Base-by-base conservation (phyloP, 2,329 filamentous ascomycete genomes). In the Aspergillus sp. region DNA sequence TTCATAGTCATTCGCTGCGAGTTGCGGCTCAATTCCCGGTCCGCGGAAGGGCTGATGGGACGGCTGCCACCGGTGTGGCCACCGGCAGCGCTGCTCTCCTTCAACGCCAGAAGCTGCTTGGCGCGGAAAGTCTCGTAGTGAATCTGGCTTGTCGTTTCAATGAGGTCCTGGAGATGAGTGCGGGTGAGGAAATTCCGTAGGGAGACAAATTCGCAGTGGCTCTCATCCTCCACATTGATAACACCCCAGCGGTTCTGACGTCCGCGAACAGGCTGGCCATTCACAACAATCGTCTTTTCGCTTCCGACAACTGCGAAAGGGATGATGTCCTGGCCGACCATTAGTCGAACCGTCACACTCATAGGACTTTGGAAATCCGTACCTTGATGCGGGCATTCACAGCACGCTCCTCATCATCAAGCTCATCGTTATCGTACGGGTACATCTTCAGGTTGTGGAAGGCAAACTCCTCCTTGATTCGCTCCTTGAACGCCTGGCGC, bases 381-480 rank as follows among this genome's bases (percentile, higher is more conserved):
- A 96, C 93, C 91, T 98, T 98, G 83, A 99, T 99, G 77, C 96
- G 91, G 62, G 88, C 89, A 83, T 98, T 98, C 81, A 96, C 85
- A 64, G 89, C 89, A 72, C 92, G 90, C 84, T 99, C 95, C 84
- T 99, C 95, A 68, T 95, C 91, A 76, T 99, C 95, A 72, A 98
- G 90, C 85, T 99, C 95, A 74, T 99, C 95, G 77, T 97, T 98
- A 80, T 99, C 95, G 80, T 99, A 99, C 64, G 95, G 95, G 85
- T 96, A 99, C 95, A 99, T 99, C 86, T 97, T 94, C 76, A 99
- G 88, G 86, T 98, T 98, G 88, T 99, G 95, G 90, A 99, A 99
- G 62, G 91, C 85, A 79, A 99, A 99, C 81, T 99, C 95, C 85
- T 98, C 95, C 91, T 97, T 97, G 85, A 99, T 99, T 79, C 91